Evolutionary conservation across 2,329 filamentous ascomycete species (phyloP).

Genomic region (Fusarium metavorans): DNA sequence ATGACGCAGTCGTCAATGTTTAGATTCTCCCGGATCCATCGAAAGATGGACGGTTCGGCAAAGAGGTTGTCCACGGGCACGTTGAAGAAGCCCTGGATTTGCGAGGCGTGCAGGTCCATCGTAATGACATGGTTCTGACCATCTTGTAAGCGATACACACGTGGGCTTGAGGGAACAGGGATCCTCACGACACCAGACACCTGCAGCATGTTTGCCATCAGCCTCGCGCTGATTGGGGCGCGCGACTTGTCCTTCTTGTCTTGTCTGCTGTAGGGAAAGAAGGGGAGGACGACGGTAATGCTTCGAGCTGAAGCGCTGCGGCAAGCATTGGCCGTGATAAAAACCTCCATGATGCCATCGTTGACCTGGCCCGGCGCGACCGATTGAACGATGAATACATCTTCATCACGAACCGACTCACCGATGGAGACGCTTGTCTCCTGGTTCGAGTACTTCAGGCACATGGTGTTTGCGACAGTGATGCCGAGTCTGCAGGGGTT

Average conservation of each 20-base stretch:
- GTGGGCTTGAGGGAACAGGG: not conserved
- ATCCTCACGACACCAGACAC: constrained; percentile 78
- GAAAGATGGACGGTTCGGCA: not conserved
- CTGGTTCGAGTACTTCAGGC: not conserved
- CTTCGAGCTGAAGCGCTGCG: constrained; percentile 75
- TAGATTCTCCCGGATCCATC: not conserved
- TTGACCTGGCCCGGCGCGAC: constrained; percentile 71
- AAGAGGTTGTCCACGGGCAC: constrained; percentile 66
- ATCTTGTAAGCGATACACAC: not conserved
- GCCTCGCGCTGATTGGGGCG: constrained; percentile 80
- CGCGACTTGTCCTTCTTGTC: constrained; percentile 83
- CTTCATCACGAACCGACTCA: not conserved
- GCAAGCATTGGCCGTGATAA: constrained; percentile 97
- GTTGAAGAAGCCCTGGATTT: constrained; percentile 96
- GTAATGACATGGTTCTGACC: constrained; percentile 74
- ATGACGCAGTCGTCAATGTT: constrained; percentile 83
- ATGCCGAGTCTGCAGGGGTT: not conserved
- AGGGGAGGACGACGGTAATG: constrained; percentile 93
- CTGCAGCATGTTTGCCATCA: constrained; percentile 97
- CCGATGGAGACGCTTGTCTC: not conserved
- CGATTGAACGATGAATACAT: not conserved
- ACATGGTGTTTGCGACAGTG: not conserved
- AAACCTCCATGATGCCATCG: constrained; percentile 94
- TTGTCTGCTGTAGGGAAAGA: constrained; percentile 94
- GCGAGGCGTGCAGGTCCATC: constrained; percentile 94